Conservation (phyloP, 805 yeast genomes). For the Jamesozyma gamospora region DNA sequence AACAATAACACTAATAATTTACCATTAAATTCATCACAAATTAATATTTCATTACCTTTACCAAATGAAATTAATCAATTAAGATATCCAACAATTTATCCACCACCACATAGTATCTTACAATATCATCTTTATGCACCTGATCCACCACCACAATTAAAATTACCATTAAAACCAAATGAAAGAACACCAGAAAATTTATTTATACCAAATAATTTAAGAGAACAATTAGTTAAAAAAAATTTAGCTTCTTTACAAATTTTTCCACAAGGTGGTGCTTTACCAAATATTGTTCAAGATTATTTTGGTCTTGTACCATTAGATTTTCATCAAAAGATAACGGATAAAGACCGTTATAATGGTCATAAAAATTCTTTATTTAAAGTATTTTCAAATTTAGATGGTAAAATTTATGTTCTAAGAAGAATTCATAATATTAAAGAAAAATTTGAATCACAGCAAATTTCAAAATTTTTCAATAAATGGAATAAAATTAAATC, state of each 20-base stretch:
- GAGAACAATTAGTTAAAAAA: slow-evolving; percentile 61
- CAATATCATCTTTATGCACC: slow-evolving; percentile 90
- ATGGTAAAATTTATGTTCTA: slow-evolving; percentile 70
- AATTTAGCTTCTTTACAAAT: slow-evolving; percentile 75
- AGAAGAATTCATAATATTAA: slow-evolving; percentile 60
- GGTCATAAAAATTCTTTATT: slow-evolving; percentile 52
- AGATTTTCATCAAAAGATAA: slow-evolving; percentile 38
- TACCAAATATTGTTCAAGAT: slow-evolving; percentile 70
- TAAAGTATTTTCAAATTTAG: slow-evolving; percentile 69
- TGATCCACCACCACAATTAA: slow-evolving; percentile 65
- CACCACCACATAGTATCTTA: slow-evolving; percentile 35
- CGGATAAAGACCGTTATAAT: slow-evolving; percentile 33
- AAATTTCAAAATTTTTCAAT: slow-evolving; percentile 46
- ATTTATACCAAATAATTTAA: slow-evolving; percentile 61
- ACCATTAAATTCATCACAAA: no score
- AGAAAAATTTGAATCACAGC: slow-evolving; percentile 42
- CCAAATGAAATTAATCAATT: slow-evolving; percentile 3
- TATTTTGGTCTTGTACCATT: slow-evolving; percentile 83
- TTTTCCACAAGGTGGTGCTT: slow-evolving; percentile 32
- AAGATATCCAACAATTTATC: slow-evolving; percentile 29
- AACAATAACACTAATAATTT: background rate
- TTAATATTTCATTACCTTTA: no score
- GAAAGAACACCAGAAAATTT: slow-evolving; percentile 61
- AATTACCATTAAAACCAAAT: slow-evolving; percentile 51
- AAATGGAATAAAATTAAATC: slow-evolving; percentile 48